Base-by-base conservation (phyloP, 2,329 filamentous ascomycete genomes). In the Alternaria conjuncta region DNA sequence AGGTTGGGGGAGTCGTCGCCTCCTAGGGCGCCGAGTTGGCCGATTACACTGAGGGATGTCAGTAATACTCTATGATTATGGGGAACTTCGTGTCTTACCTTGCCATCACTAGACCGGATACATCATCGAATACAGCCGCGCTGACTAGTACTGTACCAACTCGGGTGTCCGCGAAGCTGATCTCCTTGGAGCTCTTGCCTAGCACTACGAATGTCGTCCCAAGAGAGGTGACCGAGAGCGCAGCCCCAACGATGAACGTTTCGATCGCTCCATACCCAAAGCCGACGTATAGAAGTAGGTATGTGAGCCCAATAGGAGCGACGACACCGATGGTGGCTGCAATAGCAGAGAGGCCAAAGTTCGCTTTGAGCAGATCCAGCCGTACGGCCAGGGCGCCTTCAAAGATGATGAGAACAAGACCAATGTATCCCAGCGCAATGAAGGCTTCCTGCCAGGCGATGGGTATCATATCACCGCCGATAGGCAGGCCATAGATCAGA, bases 371-470 rank as follows among this genome's bases (percentile, higher is more conserved):
- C 1, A 85, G 76, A 66, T 85, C 84, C 3, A 85, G 66, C 0
- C 83, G 81, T 18, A 83, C 77, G 6, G 81, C 79, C 10, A 86
- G 74, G 0, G 83, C 83, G 15, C 84, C 84, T 73, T 85, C 82
- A 60, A 86, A 85, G 46, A 85, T 84, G 60, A 85, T 84, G 32
- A 85, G 69, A 45, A 85, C 82, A 43, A 85, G 70, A 1, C 84
- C 84, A 15, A 85, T 72, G 68, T 86, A 85, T 5, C 36, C 32
- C 0, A 43, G 53, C 1, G 36, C 54, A 6, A 56, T 32, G 18
- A 56, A 56, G 3, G 54, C 54, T 32, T 56, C 25, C 20, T 56
- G 43, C 54, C 54, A 56, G 11, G 54, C 23, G 3, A 56, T 23
- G 8, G 18, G 83, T 83, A n/a, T 85, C 60, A 2, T 77, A 2